These are phyloP conservation scores for Serendipita sp. DNA, from an alignment of 768 basidiomycete species.

Conservation along the genomic window DNA sequence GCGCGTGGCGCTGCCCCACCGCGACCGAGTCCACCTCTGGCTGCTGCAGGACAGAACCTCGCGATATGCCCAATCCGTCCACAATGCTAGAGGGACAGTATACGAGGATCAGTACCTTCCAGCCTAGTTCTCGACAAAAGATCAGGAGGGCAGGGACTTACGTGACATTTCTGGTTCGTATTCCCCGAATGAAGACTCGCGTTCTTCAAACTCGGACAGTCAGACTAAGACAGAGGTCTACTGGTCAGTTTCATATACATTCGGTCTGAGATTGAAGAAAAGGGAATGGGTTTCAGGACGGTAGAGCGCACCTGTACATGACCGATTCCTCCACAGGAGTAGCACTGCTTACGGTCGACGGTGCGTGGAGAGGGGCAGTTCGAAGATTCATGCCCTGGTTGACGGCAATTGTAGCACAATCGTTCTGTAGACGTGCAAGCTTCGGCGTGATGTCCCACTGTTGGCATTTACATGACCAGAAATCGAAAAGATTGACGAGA, in stretches of 20 bases:
- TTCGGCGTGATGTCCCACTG: background rate
- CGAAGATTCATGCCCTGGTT: slow-evolving; percentile 86
- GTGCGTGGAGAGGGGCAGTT: slow-evolving; percentile 74
- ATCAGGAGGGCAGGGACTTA: slow-evolving; percentile 23
- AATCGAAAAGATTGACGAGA: too few relatives aligned
- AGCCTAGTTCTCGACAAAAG: slow-evolving; percentile 6
- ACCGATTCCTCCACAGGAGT: slow-evolving; percentile 83
- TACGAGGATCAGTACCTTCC: too few relatives aligned
- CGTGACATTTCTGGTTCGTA: slow-evolving; percentile 69
- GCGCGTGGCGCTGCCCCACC: slow-evolving; percentile 14
- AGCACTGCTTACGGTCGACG: slow-evolving; percentile 78
- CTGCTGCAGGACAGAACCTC: slow-evolving; percentile 47
- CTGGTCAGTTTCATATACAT: background rate
- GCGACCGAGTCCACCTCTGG: slow-evolving; percentile 18
- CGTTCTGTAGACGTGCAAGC: slow-evolving; percentile 68
- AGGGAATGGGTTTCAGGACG: background rate
- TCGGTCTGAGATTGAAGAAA: background rate
- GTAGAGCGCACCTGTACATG: slow-evolving; percentile 40
- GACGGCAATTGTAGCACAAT: slow-evolving; percentile 88
- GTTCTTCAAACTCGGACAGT: slow-evolving; percentile 54
- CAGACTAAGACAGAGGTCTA: slow-evolving; percentile 25
- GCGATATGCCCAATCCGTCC: slow-evolving; percentile 75
- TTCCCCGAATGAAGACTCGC: slow-evolving; percentile 35
- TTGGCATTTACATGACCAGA: too few relatives aligned
- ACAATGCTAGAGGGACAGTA: slow-evolving; percentile 36